Conservation (phyloP, 768 basidiomycete genomes). For the Saitozyma podzolica region DNA sequence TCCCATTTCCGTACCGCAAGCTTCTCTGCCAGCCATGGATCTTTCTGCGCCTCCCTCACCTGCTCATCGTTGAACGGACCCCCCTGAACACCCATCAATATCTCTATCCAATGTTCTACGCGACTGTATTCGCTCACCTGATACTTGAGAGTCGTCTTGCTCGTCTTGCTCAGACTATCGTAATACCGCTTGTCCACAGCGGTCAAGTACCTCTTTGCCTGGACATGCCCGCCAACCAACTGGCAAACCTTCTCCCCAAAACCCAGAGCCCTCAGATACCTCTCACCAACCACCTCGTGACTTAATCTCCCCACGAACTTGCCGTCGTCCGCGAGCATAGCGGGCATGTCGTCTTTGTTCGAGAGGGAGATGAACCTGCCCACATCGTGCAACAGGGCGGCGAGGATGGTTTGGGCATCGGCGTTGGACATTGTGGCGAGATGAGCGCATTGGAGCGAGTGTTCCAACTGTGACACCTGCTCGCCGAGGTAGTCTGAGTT, state of each 20-base stretch:
- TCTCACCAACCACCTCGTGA: conserved; percentile 14
- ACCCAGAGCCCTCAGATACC: conserved; percentile 8
- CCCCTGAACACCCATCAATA: neutral
- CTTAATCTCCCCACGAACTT: conserved; percentile 3
- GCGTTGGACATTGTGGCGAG: conserved; percentile 7
- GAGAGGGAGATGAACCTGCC: conserved; percentile 16
- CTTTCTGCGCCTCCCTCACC: conserved; percentile 8
- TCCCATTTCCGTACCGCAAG: conserved; percentile 15
- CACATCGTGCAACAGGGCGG: conserved; percentile 15
- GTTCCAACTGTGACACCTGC: conserved; percentile 13
- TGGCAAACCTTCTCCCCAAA: conserved; percentile 14
- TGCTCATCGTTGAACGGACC: conserved; percentile 12
- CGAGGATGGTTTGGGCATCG: conserved; percentile 11
- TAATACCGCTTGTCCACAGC: neutral
- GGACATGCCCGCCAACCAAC: conserved; percentile 16
- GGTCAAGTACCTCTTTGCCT: conserved; percentile 14
- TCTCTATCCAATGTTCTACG: too few species aligned
- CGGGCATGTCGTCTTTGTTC: conserved; percentile 2
- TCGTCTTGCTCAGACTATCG: conserved; percentile 9
- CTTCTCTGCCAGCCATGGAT: conserved; percentile 9
- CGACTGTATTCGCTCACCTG: neutral
- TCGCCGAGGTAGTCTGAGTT: conserved; percentile 15
- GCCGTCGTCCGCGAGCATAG: conserved; percentile 1
- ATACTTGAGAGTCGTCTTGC: conserved; percentile 13
- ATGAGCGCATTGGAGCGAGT: conserved; percentile 15